A percentile compares a stretch with the other conserved stretches of the same genome.
These are phyloP conservation scores for Nicotiana noctiflora DNA, from an alignment of 257 asterid species.

Conservation along the genomic window DNA sequence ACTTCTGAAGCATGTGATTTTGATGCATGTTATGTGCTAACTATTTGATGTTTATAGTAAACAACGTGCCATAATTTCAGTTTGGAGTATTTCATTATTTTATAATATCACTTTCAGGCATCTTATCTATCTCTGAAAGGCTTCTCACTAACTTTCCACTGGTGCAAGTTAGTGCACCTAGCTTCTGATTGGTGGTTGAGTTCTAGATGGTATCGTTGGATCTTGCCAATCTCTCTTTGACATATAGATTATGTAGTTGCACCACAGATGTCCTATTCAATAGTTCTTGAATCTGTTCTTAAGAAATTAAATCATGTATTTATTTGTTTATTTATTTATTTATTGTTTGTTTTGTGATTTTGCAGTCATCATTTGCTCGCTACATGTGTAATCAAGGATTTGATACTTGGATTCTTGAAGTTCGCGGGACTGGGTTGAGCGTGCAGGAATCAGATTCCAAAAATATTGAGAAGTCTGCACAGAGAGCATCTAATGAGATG, in stretches of 20 bases:
- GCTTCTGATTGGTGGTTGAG: not conserved
- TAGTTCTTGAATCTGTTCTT: not conserved
- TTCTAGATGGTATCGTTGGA: not conserved
- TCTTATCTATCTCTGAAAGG: not conserved
- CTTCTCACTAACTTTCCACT: not conserved
- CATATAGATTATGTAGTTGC: not conserved
- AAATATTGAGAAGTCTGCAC: slow-evolving; percentile 61
- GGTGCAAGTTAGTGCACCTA: not conserved
- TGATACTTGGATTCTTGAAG: slow-evolving; percentile 97
- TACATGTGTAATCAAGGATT: slow-evolving; percentile 96
- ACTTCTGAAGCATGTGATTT: not conserved
- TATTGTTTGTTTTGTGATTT: slow-evolving; percentile 1
- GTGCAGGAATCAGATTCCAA: slow-evolving; percentile 38
- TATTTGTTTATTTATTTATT: not conserved
- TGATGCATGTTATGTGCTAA: not conserved
- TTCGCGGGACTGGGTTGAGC: slow-evolving; percentile 95
- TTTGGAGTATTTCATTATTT: not conserved
- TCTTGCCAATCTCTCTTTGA: not conserved
- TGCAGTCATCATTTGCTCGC: slow-evolving; percentile 97
- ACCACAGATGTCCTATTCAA: not conserved
- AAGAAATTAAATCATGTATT: not conserved
- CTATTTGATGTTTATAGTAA: not conserved
- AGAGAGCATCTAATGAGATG: slow-evolving; percentile 43
- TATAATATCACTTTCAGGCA: not conserved
- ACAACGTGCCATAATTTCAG: not conserved